Evolutionary conservation across 1,284 basidiomycete species (phyloP), one percentile per base, ranked within the genome.

Genomic region (Leccinum subrobustum): DNA sequence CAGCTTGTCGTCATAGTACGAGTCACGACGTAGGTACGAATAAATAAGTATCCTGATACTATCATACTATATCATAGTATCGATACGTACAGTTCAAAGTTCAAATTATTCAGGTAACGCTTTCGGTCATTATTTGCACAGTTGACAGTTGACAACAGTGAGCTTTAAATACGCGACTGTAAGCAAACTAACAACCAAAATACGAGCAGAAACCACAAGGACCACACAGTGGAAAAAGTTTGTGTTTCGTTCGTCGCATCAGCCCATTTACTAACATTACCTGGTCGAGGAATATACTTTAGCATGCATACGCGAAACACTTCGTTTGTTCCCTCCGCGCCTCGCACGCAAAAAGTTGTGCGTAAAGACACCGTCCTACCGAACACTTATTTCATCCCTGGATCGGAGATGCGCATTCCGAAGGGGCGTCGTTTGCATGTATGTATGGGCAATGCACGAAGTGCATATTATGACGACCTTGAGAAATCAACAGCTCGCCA

Each of bases 381-480:
- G 12, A 69, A 70, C 0, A 72, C 70, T 6, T 70, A 67, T 6
- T 81, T 83, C 61, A 59, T 62, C n/a, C 54, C 66, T 12, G 65
- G 68, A 31, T 56, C 69, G 1, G 67, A 73, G 18, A 73, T 83
- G 16, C 65, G 71, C n/a, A 58, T 83, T 50, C 75, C 75, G n/a
- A 67, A 68, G 3, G 81, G 80, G 76, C 42, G 51, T 70, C 2
- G 62, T 79, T 39, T 60, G 76, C 44, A 57, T 82, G 16, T 80
- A 83, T 62, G 66, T 79, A 20, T 70, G 72, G 65, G 77, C 60
- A 11, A 52, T 78, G 27, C 77, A 27, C 27, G 29, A 29, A 92
- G 20, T 93, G 83, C 79, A 87, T 85, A 65, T 88, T 86, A 70
- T 95, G 93, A 61, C 93, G 81, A 31, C 82, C 81, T 7, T 93